Evolutionary conservation across 495 filamentous ascomycete species (phyloP), one percentile per base, ranked within the genome.

Genomic region (Usnea hakonensis): DNA sequence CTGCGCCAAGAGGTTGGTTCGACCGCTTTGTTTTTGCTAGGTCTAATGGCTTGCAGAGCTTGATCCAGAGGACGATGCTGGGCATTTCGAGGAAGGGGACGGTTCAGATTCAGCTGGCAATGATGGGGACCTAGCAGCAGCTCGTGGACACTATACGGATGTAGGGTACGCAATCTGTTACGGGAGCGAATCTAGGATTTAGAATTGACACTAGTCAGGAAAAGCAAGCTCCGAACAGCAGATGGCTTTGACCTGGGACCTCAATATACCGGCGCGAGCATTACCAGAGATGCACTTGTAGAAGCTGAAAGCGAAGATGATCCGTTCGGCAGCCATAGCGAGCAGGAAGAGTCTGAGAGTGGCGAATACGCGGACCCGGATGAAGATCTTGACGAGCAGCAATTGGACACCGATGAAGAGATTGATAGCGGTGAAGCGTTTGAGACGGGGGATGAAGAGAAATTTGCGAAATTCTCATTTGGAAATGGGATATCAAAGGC

Each of bases 181-280:
- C 19, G 5, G 2, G 1, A 35, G 3, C 5, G n/a, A 41, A 35
- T 14, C 0, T 3, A 35, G 6, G 7, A 2, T 23, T 32, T 37
- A 21, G n/a, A n/a, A n/a, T 48, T 60, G 10, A 65, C n/a, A n/a
- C 23, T 11, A 30, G 55, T 35, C 67, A 91, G 90, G 21, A 93
- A 93, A 79, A 92, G 86, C 73, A 91, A 88, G 70, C 81, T 97
- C 50, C 85, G 90, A 61, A 89, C 91, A 70, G 80, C 81, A 59
- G 85, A 90, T 16, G 77, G 76, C 32, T 75, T 79, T 57, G 72
- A 72, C 23, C 81, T 90, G 0, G 94, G 93, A 9, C 88, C 90
- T 41, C 84, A 90, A 70, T 98, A 98, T 71, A 78, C 82, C 46
- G 94, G 93, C 14, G 80, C 88, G 6, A 82, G 81, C 54, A 81